Conservation (phyloP, 2,329 filamentous ascomycete genomes). For the Xylariaceae sp. region DNA sequence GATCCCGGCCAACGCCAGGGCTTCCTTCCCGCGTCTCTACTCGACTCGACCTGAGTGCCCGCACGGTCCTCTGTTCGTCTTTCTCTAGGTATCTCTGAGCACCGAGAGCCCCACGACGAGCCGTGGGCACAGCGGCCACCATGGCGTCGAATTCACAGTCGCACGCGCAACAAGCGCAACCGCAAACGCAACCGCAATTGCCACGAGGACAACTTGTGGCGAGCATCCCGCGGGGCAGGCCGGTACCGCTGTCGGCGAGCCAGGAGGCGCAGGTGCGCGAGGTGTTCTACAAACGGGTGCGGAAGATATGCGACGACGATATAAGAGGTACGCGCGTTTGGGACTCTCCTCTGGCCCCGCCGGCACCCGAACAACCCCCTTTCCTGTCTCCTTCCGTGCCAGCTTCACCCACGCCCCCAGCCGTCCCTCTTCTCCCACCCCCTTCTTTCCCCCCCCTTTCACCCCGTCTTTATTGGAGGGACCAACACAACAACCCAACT, state of each 20-base stretch:
- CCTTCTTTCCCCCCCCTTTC: background rate
- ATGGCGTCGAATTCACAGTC: constrained; percentile 27
- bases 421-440: background rate
- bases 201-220: no score
- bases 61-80: no score
- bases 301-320: constrained; percentile 65
- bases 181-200: constrained; percentile 17
- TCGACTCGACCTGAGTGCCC: no score
- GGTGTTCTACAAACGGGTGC: constrained; percentile 51
- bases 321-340: constrained; percentile 55
- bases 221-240: constrained; percentile 64
- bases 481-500: background rate
- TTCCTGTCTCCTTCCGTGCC: no score
- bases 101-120: no score
- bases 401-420: background rate
- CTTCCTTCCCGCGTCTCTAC: no score
- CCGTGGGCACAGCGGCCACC: constrained; percentile 26
- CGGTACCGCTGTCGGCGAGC: constrained; percentile 58
- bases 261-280: constrained; percentile 34
- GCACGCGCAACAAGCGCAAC: constrained; percentile 19
- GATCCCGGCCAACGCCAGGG: no score
- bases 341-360: background rate
- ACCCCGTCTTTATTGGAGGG: background rate
- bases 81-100: no score
- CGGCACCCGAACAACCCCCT: no score